These are phyloP conservation scores for Immersiporthe knoxdaviesiana DNA, from an alignment of 2,329 filamentous ascomycete genomes.

Conservation along the genomic window DNA sequence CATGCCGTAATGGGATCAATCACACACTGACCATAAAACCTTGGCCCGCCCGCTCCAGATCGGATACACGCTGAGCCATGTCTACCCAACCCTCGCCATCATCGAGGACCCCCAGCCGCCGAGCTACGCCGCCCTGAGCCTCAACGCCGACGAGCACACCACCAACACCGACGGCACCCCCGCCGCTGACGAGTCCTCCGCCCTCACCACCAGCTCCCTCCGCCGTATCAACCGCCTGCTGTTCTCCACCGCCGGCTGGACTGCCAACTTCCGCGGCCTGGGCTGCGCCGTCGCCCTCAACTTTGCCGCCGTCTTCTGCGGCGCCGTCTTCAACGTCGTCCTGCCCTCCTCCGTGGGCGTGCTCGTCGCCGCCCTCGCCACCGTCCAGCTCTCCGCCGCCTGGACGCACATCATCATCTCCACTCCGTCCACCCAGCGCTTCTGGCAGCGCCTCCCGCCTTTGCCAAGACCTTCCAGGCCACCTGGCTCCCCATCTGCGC, in stretches of 20 bases:
- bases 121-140: conserved; percentile 55
- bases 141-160: conserved; percentile 42
- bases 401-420: conserved; percentile 91
- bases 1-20: not conserved
- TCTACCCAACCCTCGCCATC: conserved; percentile 60
- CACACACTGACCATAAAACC: not conserved
- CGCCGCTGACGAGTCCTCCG: conserved; percentile 39
- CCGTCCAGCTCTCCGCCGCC: conserved; percentile 71
- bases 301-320: conserved; percentile 42
- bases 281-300: conserved; percentile 49
- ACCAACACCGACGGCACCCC: conserved; percentile 39
- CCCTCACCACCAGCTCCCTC: conserved; percentile 54
- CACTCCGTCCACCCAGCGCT: conserved; percentile 62
- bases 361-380: conserved; percentile 61
- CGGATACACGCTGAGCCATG: conserved; percentile 52
- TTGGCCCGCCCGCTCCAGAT: conserved; percentile 41
- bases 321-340: conserved; percentile 45
- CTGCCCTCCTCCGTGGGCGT: conserved; percentile 51
- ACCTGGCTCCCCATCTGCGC: conserved; percentile 70
- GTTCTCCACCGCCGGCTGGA: conserved; percentile 63
- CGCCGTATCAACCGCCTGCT: conserved; percentile 60
- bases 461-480: conserved; percentile 66
- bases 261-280: conserved; percentile 72
- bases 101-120: conserved; percentile 61
- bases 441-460: conserved; percentile 71